These are phyloP conservation scores for Agrocybe pediades DNA, from an alignment of 768 basidiomycete genomes.

Conservation along the genomic window DNA sequence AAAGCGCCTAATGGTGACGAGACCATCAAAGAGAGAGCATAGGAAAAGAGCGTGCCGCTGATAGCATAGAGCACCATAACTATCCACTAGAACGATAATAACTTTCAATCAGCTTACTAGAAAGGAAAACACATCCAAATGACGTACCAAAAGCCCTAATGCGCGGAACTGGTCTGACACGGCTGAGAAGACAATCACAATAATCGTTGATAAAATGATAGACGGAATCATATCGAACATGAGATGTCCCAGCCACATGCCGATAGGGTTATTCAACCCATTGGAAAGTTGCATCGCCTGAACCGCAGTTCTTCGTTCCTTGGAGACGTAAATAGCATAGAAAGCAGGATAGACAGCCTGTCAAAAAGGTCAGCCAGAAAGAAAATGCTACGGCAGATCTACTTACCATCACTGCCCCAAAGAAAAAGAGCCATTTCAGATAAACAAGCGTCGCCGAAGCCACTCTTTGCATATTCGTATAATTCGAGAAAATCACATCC, in stretches of 20 bases:
- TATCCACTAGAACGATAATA: conserved; percentile 54
- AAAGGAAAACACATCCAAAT: background rate
- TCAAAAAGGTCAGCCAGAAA: background rate
- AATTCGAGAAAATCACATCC: conserved; percentile 60
- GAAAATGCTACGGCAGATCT: background rate
- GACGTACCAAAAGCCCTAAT: conserved; percentile 38
- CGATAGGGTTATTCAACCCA: conserved; percentile 67
- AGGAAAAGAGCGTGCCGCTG: conserved; percentile 67
- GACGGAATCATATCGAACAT: conserved; percentile 69
- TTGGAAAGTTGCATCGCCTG: conserved; percentile 86
- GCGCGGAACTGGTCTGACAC: conserved; percentile 67
- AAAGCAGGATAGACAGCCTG: conserved; percentile 83
- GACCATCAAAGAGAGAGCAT: conserved; percentile 61
- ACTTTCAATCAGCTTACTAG: background rate
- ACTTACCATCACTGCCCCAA: conserved; percentile 69
- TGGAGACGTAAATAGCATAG: conserved; percentile 75
- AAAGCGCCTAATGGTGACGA: conserved; percentile 73
- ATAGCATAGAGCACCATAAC: conserved; percentile 71
- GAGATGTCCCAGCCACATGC: conserved; percentile 80
- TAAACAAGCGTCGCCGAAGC: conserved; percentile 57
- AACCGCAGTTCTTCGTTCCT: conserved; percentile 69
- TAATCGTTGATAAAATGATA: conserved; percentile 60
- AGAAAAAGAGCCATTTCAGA: conserved; percentile 77
- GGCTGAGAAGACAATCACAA: conserved; percentile 61
- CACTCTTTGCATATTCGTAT: conserved; percentile 58